Evolutionary conservation across 2,329 filamentous ascomycete genomes (phyloP), one percentile per base, ranked within the genome.

Genomic region (Cryphonectria parasitica): DNA sequence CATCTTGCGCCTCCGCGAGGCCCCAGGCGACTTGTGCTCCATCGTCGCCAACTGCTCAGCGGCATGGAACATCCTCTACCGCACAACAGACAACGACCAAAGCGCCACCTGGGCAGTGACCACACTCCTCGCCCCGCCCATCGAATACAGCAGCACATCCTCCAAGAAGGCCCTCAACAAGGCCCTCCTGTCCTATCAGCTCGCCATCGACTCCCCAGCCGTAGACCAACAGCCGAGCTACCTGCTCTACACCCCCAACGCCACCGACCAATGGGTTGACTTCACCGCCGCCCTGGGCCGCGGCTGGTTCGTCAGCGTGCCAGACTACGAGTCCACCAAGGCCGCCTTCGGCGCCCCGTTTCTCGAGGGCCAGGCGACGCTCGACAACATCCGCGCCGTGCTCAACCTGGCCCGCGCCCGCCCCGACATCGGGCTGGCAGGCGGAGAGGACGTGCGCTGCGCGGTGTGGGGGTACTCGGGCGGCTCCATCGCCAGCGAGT

Each of bases 401-500:
- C 54, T 58, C 13, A 3, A 31, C 54, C 54, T 58, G 13, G 54
- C 54, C n/a, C 15, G 54, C 25, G 28, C 25, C 25, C 54, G 11
- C 1, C 28, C 54, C 54, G 8, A 8, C 25, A 31, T 58, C 54
- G 54, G 28, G 25, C 54, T 58, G 54, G 5, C 54, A 15, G 54
- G 25, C 15, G 11, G n/a, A 1, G n/a, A 15, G 10, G 54, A 58
- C 28, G 13, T 19, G 25, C 54, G 54, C 11, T 58, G 25, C 28
- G 54, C 54, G 1, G 11, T 58, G 28, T 58, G 54, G 54, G 54
- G 54, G 5, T 58, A 58, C 54, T 58, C 54, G 13, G 54, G 54
- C n/a, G 54, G 54, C 15, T 58, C 54, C 54, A 58, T 58, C 54
- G 54, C 54, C 54, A 58, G 54, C 54, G 54, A 58, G 54, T 58